A percentile compares a stretch with the other conserved stretches of the same genome.
These are phyloP conservation scores for Phaeosphaeriaceae sp. DNA, from an alignment of 2,329 filamentous ascomycete species.

Conservation along the genomic window DNA sequence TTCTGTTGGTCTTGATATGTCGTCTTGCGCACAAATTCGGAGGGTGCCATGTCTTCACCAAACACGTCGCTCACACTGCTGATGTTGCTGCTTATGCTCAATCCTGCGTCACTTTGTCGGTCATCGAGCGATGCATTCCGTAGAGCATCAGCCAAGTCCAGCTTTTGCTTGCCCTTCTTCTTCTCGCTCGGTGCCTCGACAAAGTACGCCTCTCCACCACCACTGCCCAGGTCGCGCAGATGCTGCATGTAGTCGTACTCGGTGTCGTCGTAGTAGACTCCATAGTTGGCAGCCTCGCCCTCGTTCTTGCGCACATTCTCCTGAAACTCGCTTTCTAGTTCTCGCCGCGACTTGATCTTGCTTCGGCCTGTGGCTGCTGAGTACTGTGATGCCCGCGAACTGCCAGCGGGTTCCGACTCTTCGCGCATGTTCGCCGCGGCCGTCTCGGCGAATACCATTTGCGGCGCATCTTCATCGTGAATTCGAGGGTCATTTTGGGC, in stretches of 20 bases:
- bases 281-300: constrained; percentile 92
- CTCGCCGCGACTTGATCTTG: constrained; percentile 72
- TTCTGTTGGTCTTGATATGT: constrained; percentile 95
- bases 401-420: constrained; percentile 51
- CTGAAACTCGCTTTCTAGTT: constrained; percentile 78
- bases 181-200: constrained; percentile 73
- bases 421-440: constrained; percentile 49
- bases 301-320: constrained; percentile 81
- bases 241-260: constrained; percentile 99
- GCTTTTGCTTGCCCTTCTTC: constrained; percentile 78
- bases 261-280: constrained; percentile 93
- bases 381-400: constrained; percentile 54
- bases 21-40: constrained; percentile 76
- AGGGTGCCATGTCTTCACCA: constrained; percentile 77
- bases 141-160: constrained; percentile 83
- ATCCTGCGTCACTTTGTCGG: constrained; percentile 49
- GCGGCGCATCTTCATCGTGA: constrained; percentile 85
- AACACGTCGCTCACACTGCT: constrained; percentile 61
- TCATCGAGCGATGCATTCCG: constrained; percentile 56
- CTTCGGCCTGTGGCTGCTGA: constrained; percentile 50
- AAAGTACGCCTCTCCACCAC: constrained; percentile 77
- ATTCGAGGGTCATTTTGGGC: constrained; percentile 97
- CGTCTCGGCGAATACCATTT: constrained; percentile 85
- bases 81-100: constrained; percentile 53
- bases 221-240: constrained; percentile 77